A percentile compares a stretch with the other conserved stretches of the same genome.
These are phyloP conservation scores for Globisporangium uncinulatum DNA, from an alignment of 352 stramenopile genomes.

Conservation along the genomic window DNA sequence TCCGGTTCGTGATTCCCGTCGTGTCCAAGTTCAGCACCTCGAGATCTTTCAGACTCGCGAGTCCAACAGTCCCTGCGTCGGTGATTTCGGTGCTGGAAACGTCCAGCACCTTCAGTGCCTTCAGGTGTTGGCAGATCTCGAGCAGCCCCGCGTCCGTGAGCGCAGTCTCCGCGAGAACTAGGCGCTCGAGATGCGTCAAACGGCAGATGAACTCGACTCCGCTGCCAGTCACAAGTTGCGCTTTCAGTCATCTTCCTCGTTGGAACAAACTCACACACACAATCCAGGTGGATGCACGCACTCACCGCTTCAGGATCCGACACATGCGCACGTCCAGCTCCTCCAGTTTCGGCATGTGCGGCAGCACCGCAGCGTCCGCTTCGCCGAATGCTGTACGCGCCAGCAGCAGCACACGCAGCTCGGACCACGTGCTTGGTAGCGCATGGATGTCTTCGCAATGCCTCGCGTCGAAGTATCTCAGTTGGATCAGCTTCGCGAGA, in stretches of 20 bases:
- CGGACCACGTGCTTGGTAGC: constrained; percentile 42
- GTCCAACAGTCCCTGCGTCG: constrained; percentile 40
- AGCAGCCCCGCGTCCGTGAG: constrained; percentile 55
- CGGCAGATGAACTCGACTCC: constrained; percentile 70
- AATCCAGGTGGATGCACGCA: neutral
- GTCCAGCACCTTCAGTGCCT: constrained; percentile 44
- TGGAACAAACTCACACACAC: neutral
- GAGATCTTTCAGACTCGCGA: constrained; percentile 45
- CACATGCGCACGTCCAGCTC: constrained; percentile 68
- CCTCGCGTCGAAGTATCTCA: constrained; percentile 65
- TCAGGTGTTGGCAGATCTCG: constrained; percentile 46
- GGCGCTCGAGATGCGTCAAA: constrained; percentile 39
- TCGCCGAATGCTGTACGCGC: constrained; percentile 58
- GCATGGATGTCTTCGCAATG: constrained; percentile 56
- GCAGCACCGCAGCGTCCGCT: constrained; percentile 50
- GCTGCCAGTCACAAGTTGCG: constrained; percentile 8
- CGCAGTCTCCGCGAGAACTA: constrained; percentile 52
- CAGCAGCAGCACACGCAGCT: constrained; percentile 53
- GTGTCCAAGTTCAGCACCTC: constrained; percentile 63
- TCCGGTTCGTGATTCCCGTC: constrained; percentile 53
- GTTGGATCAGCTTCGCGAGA: constrained; percentile 21
- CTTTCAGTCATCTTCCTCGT: neutral
- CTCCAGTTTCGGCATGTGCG: constrained; percentile 35
- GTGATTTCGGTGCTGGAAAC: constrained; percentile 71
- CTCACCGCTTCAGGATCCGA: constrained; percentile 63